phyloP scores from a whole-genome alignment of 2,329 filamentous ascomycete species.

The Cytospora piceicola region DNA sequence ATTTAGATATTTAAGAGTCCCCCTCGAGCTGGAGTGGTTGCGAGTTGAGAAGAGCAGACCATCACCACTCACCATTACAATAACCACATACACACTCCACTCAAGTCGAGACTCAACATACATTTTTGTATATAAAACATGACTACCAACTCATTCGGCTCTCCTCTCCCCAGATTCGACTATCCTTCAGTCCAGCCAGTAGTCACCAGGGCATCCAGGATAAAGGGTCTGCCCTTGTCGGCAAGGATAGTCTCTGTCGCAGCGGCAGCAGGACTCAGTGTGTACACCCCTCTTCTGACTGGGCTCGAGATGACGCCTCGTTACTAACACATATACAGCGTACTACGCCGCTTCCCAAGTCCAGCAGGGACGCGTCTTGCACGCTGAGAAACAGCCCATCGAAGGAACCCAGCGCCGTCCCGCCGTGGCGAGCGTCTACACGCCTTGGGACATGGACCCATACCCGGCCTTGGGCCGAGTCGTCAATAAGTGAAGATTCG shows the following conservation, averaged over 20 bases:
- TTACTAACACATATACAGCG: conserved; percentile 12
- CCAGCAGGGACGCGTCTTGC: conserved; percentile 14
- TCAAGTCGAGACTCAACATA: not conserved
- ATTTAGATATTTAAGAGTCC: conserved; percentile 28
- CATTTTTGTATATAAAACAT: conserved; percentile 16
- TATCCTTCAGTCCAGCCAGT: conserved; percentile 28
- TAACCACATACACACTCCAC: not conserved
- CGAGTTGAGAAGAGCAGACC: conserved; percentile 21
- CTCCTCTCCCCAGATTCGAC: conserved; percentile 30
- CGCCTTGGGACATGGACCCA: conserved; percentile 18
- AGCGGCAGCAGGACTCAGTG: conserved; percentile 28
- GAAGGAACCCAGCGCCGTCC: conserved; percentile 1
- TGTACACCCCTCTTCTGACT: not conserved
- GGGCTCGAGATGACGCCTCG: not conserved
- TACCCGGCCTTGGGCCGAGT: not conserved
- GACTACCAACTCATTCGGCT: conserved; percentile 31
- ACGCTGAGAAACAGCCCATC: not conserved
- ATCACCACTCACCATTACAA: conserved; percentile 21
- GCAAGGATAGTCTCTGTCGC: conserved; percentile 25
- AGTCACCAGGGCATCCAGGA: conserved; percentile 22
- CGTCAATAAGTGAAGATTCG: conserved; percentile 10
- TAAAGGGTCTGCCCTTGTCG: conserved; percentile 22
- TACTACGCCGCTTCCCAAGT: conserved; percentile 24
- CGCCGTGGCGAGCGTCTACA: conserved; percentile 10
- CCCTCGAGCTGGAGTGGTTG: conserved; percentile 19